Base-by-base conservation (phyloP, 2,329 filamentous ascomycete genomes). In the Boeremia exigua region DNA sequence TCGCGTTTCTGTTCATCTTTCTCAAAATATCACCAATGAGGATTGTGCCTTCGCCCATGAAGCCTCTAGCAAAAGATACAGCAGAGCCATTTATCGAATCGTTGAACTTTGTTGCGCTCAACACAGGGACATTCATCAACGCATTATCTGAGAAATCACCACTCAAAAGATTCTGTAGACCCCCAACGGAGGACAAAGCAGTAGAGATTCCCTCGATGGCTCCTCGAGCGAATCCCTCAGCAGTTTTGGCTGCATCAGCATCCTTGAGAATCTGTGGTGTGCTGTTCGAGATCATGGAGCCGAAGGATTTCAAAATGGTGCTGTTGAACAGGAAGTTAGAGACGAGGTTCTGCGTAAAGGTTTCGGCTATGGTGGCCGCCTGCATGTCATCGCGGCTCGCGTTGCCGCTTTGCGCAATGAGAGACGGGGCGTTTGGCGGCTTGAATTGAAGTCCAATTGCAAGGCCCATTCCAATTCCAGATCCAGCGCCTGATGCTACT, bases 161-260 rank as follows among this genome's bases (percentile, higher is more conserved):
- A 40, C 39, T 65, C 14, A 72, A 47, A 4, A 70, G 55, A 33
- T 70, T 71, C 25, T 68, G 48, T 6, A 71, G 32, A 1, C 69
- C 69, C 12, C 69, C 69, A n/a, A 63, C 61, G 27, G 61, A 62
- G 0, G 66, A 67, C 7, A 71, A 46, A 1, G 66, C 69, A 38
- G 57, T 63, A 8, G 70, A 36, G 15, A 62, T 34, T 3, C 69
- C 69, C 51, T 72, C 69, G 9, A 70, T 59, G 0, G 65, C 46
- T 7, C 69, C 69, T 42, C 69, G 59, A 8, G 63, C 69, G 11
- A 69, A 60, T 6, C 69, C 69, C 46, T 72, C 69, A 2, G 65
- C 65, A 12, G 58, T 65, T 25, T 68, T 68, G 1, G 68, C 59
- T 1, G 54, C 12, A 4, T 67, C 51, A 1, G 65, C 23, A 28